Conservation (phyloP, 805 yeast genomes). For the Ogataea methylovora region DNA sequence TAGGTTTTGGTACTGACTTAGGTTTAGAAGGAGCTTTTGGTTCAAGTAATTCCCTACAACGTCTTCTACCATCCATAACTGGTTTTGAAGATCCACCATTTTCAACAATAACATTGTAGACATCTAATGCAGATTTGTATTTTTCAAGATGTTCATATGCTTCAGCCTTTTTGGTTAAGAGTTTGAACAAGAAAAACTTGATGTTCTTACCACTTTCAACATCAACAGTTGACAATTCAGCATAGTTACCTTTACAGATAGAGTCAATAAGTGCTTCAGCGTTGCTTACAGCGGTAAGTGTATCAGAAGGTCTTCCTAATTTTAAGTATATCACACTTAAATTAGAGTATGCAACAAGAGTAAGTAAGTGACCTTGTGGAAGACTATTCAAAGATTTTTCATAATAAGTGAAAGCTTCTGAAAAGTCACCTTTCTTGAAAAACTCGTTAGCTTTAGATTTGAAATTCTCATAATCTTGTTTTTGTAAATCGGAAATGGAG, state of each 20-base stretch:
- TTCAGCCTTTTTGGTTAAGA: constrained; percentile 69
- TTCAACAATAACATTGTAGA: constrained; percentile 56
- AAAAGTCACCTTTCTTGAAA: constrained; percentile 79
- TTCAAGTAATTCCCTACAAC: constrained; percentile 60
- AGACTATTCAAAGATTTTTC: constrained; percentile 39
- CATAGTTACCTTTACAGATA: constrained; percentile 15
- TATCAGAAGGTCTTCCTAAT: constrained; percentile 59
- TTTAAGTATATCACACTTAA: constrained; percentile 61
- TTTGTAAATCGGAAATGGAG: constrained; percentile 14
- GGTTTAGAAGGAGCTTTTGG: constrained; percentile 37
- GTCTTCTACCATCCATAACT: constrained; percentile 71
- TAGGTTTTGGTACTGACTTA: constrained; percentile 14
- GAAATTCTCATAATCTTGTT: constrained; percentile 34
- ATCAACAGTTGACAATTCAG: constrained; percentile 24
- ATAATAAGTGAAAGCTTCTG: constrained; percentile 55
- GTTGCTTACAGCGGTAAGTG: constrained; percentile 36
- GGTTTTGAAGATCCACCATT: constrained; percentile 60
- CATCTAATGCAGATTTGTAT: constrained; percentile 51
- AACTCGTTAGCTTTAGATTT: constrained; percentile 52
- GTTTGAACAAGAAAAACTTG: constrained; percentile 67
- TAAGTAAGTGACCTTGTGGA: constrained; percentile 57
- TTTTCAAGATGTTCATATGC: constrained; percentile 74
- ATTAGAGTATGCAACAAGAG: constrained; percentile 68
- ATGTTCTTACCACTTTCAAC: constrained; percentile 45
- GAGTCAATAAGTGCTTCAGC: constrained; percentile 35